Conservation (phyloP, 176 grass and related monocot species). For the Oryza meyeriana region DNA sequence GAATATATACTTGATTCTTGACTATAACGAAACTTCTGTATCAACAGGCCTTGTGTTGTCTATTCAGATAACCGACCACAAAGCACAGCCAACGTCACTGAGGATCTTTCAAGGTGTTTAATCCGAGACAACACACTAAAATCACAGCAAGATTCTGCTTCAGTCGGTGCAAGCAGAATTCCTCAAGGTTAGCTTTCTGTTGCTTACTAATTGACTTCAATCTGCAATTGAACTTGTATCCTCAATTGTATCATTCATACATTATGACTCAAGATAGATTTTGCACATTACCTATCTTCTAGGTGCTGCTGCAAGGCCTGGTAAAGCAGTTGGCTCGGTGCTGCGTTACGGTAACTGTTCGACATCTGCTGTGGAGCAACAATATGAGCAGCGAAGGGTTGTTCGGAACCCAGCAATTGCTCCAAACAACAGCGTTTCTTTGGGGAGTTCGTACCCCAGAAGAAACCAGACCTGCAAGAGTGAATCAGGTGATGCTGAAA, state of each 20-base stretch:
- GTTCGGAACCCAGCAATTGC: conserved; percentile 40
- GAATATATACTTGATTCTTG: conserved; percentile 8
- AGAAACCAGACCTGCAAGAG: conserved; percentile 79
- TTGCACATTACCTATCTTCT: conserved; percentile 9
- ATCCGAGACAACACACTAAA: conserved; percentile 66
- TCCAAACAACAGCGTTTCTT: conserved; percentile 51
- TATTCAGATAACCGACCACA: conserved; percentile 58
- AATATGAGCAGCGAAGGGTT: conserved; percentile 66
- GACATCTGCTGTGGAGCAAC: conserved; percentile 31
- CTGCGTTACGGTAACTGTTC: conserved; percentile 42
- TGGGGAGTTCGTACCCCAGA: conserved; percentile 61
- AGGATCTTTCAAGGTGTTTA: conserved; percentile 84
- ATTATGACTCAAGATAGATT: conserved; percentile 1
- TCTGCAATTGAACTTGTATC: neutral
- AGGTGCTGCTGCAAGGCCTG: conserved; percentile 57
- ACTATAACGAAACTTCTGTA: conserved; percentile 21
- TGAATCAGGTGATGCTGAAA: conserved; percentile 61
- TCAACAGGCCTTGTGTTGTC: conserved; percentile 63
- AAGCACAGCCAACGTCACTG: conserved; percentile 54
- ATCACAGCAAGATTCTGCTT: conserved; percentile 38
- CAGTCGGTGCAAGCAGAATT: conserved; percentile 48
- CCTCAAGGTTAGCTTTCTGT: conserved; percentile 43
- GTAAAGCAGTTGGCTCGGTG: conserved; percentile 55
- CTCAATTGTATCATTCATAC: neutral
- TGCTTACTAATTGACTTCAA: neutral